Conservation (phyloP, 2,329 filamentous ascomycete species). For the Mollisia scopiformis region DNA sequence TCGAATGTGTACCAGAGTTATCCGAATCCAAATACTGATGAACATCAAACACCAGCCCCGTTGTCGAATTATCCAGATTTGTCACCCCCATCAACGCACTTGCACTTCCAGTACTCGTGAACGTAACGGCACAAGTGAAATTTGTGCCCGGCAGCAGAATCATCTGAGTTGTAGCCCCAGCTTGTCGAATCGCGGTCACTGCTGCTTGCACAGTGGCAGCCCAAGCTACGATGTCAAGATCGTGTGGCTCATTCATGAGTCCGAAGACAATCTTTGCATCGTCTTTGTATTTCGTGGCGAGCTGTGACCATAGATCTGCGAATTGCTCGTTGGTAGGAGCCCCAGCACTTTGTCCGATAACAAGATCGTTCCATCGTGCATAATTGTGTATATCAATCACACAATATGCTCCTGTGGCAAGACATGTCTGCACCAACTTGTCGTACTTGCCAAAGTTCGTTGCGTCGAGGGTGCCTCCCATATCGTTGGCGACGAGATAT, state of each 20-base stretch:
- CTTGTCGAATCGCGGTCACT: slow-evolving; percentile 66
- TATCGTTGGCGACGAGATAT: slow-evolving; percentile 54
- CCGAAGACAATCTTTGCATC: slow-evolving; percentile 62
- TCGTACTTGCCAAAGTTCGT: slow-evolving; percentile 56
- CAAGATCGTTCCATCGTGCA: slow-evolving; percentile 61
- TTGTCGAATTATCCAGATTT: slow-evolving; percentile 60
- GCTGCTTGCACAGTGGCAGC: slow-evolving; percentile 62
- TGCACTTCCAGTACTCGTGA: slow-evolving; percentile 53
- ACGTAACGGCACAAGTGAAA: slow-evolving; percentile 54
- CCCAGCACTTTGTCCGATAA: slow-evolving; percentile 62
- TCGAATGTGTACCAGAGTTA: slow-evolving; percentile 54
- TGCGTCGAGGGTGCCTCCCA: slow-evolving; percentile 48
- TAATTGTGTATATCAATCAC: slow-evolving; percentile 63
- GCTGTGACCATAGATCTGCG: slow-evolving; percentile 56
- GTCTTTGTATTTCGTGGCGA: slow-evolving; percentile 58
- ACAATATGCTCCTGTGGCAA: slow-evolving; percentile 58
- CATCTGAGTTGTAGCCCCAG: slow-evolving; percentile 62
- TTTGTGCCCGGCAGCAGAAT: slow-evolving; percentile 65
- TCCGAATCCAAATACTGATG: slow-evolving; percentile 66
- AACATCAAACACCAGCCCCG: slow-evolving; percentile 58
- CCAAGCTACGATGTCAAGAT: slow-evolving; percentile 55
- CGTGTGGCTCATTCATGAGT: slow-evolving; percentile 71
- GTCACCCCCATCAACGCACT: slow-evolving; percentile 55
- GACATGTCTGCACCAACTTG: slow-evolving; percentile 57
- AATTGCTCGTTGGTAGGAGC: slow-evolving; percentile 64